Conservation (phyloP, 805 yeast genomes). For the Starmerella potacharoeniae region DNA sequence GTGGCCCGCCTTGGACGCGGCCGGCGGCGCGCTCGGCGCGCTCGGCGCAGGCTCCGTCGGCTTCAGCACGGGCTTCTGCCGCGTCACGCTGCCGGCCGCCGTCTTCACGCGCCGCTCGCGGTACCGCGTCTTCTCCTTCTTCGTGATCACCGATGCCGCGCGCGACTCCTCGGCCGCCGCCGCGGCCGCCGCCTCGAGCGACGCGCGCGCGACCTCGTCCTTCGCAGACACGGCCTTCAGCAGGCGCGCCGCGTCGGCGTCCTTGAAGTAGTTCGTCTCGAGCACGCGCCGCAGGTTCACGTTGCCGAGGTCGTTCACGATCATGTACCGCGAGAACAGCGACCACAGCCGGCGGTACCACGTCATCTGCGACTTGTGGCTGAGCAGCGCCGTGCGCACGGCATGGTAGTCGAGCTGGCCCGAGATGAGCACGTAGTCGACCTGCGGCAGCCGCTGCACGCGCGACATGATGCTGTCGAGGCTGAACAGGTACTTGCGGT, state of each 20-base stretch:
- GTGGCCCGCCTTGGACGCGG: no score
- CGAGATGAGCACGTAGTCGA: conserved; percentile 17
- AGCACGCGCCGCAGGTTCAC: conserved; percentile 13
- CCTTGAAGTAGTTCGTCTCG: conserved; percentile 1
- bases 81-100: conserved; percentile 7
- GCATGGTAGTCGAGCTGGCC: conserved; percentile 24
- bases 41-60: neutral
- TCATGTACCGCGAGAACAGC: conserved; percentile 60
- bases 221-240: neutral
- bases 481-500: conserved; percentile 29
- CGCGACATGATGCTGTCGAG: conserved; percentile 28
- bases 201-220: neutral
- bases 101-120: conserved; percentile 4
- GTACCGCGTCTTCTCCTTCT: neutral
- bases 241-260: neutral
- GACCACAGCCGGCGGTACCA: conserved; percentile 94
- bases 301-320: conserved; percentile 45
- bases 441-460: conserved; percentile 11
- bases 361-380: conserved; percentile 82
- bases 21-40: neutral
- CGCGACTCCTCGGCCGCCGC: neutral
- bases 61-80: conserved; percentile 8
- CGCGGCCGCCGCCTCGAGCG: neutral
- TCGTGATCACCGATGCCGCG: neutral
- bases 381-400: conserved; percentile 54